Conservation (phyloP, 1,284 basidiomycete species). For the Trametes polyzona region DNA sequence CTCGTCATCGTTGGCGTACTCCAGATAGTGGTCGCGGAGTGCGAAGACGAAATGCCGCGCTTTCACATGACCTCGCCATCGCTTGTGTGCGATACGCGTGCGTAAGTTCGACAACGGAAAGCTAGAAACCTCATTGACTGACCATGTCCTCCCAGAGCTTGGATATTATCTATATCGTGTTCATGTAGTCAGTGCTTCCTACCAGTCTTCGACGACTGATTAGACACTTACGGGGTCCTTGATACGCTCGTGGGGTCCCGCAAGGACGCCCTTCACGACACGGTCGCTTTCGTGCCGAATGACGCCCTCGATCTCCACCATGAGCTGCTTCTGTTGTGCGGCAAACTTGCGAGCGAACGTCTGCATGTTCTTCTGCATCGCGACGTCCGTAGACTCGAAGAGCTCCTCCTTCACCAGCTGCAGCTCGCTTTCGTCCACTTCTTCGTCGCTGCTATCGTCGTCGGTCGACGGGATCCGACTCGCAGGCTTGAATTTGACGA, state of each 20-base stretch:
- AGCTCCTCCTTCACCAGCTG: slow-evolving; percentile 3
- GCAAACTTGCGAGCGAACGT: slow-evolving; percentile 36
- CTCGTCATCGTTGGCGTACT: not conserved
- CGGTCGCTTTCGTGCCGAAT: slow-evolving; percentile 31
- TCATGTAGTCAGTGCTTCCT: not conserved
- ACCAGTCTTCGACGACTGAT: not conserved
- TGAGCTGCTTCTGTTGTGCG: slow-evolving; percentile 29
- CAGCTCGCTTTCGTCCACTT: too few relatives aligned
- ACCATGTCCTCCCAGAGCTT: slow-evolving; percentile 38
- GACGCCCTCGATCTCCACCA: slow-evolving; percentile 25
- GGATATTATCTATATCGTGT: slow-evolving; percentile 17
- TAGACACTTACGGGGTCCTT: slow-evolving; percentile 25
- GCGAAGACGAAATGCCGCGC: slow-evolving; percentile 40
- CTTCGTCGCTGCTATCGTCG: not conserved
- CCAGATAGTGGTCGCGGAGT: slow-evolving; percentile 25
- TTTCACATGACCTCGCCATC: slow-evolving; percentile 40
- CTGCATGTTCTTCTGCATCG: slow-evolving; percentile 30
- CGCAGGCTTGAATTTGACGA: slow-evolving; percentile 11
- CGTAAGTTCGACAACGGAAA: not conserved
- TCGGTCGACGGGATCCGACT: not conserved
- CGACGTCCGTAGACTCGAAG: not conserved
- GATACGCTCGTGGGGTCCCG: slow-evolving; percentile 34
- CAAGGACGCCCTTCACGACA: slow-evolving; percentile 29
- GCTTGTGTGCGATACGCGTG: slow-evolving; percentile 23
- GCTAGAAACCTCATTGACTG: not conserved